Conservation (phyloP, 257 asterid genomes). For the Solanum peruvianum region DNA sequence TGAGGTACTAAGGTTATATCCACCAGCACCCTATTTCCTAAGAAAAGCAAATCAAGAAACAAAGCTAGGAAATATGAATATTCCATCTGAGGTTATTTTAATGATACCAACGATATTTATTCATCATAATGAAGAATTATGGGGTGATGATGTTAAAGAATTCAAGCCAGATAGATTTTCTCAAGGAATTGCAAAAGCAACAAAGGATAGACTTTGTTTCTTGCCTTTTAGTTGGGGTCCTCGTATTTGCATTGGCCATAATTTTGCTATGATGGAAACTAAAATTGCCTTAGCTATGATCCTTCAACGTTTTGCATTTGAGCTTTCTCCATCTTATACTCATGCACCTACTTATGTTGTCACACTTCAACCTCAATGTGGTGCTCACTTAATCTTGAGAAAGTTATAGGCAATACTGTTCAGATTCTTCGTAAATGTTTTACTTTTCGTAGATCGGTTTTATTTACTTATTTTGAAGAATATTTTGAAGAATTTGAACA, state of each 20-base stretch:
- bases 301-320: constrained; percentile 21
- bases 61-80: constrained; percentile 22
- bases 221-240: constrained; percentile 48
- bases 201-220: constrained; percentile 21
- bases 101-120: constrained; percentile 20
- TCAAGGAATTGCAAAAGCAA: constrained; percentile 33
- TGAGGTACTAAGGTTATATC: constrained; percentile 45
- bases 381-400: constrained; percentile 19
- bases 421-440: not conserved
- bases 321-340: constrained; percentile 35
- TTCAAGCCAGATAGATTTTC: constrained; percentile 48
- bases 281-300: constrained; percentile 27
- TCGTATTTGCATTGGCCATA: constrained; percentile 32
- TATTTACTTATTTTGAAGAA: rapidly evolving
- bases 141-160: constrained; percentile 42
- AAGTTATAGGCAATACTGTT: not conserved
- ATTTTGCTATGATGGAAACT: constrained; percentile 35
- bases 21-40: constrained; percentile 25
- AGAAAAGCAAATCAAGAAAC: constrained; percentile 20
- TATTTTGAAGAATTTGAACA: not conserved
- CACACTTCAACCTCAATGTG: constrained; percentile 34
- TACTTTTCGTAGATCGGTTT: rapidly evolving
- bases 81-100: constrained; percentile 29
- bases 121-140: constrained; percentile 24
- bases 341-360: constrained; percentile 36